phyloP scores from a whole-genome alignment of 2,329 filamentous ascomycete species.

The Didymella glomerata region DNA sequence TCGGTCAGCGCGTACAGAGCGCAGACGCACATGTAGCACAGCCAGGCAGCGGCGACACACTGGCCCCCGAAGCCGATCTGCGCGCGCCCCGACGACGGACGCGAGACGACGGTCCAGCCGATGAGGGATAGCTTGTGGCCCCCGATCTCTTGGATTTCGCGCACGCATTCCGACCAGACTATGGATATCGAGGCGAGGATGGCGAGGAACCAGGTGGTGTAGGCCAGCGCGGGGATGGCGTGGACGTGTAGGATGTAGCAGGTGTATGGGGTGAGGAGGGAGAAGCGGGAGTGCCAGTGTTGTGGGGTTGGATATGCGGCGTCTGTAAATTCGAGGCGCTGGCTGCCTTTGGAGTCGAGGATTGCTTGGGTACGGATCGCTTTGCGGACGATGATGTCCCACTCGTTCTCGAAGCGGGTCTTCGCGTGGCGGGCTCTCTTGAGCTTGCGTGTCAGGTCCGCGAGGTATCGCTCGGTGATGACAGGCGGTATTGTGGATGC shows the following conservation, averaged over 20 bases:
- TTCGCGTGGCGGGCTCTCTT: constrained; percentile 84
- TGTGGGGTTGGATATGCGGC: constrained; percentile 51
- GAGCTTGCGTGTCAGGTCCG: constrained; percentile 84
- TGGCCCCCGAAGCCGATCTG: constrained; percentile 89
- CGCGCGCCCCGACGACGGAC: constrained; percentile 73
- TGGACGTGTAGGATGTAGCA: constrained; percentile 81
- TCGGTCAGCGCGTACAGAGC: constrained; percentile 88
- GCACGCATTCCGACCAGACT: constrained; percentile 93
- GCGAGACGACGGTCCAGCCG: constrained; percentile 74
- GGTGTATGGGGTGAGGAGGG: constrained; percentile 75
- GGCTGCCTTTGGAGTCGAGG: constrained; percentile 81
- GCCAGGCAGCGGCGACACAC: constrained; percentile 83
- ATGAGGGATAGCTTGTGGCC: constrained; percentile 75
- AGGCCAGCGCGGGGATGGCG: constrained; percentile 72
- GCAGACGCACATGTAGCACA: constrained; percentile 94
- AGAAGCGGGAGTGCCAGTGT: constrained; percentile 61
- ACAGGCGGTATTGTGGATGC: constrained; percentile 73
- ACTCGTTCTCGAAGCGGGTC: constrained; percentile 83
- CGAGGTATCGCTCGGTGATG: constrained; percentile 91
- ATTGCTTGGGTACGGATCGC: constrained; percentile 81
- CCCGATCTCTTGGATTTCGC: constrained; percentile 67
- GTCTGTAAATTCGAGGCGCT: constrained; percentile 77
- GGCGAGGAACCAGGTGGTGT: constrained; percentile 72
- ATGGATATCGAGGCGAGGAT: constrained; percentile 80
- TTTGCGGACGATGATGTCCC: constrained; percentile 78